Percentiles rank a stretch among this genome's conserved stretches.
phyloP scores from a whole-genome alignment of 768 basidiomycete genomes.

The Suillus brevipes region DNA sequence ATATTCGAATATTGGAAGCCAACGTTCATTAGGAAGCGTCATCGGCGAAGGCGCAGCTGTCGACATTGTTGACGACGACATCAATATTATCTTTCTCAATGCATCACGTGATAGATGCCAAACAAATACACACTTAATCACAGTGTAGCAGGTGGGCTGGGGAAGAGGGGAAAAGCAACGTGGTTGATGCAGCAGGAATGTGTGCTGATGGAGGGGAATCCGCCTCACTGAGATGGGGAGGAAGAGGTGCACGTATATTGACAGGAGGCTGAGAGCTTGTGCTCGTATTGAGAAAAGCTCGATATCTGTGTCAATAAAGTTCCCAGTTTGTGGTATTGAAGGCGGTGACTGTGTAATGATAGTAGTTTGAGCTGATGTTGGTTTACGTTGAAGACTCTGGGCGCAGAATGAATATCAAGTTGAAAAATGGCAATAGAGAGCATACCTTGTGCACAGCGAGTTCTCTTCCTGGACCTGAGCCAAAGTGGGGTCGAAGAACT shows the following conservation, averaged over 20 bases:
- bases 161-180: slow-evolving; percentile 15
- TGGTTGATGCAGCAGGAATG: slow-evolving; percentile 19
- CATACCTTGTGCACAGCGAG: slow-evolving; percentile 73
- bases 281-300: slow-evolving; percentile 13
- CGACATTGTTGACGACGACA: too few relatives aligned
- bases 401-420: not conserved
- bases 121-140: too few relatives aligned
- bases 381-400: slow-evolving; percentile 39
- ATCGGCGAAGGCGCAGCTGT: not conserved
- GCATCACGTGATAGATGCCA: too few relatives aligned
- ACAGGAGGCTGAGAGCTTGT: slow-evolving; percentile 6
- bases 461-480: slow-evolving; percentile 85
- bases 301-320: slow-evolving; percentile 12
- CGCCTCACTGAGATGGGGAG: slow-evolving; percentile 24
- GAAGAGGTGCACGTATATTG: slow-evolving; percentile 17
- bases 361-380: slow-evolving; percentile 19
- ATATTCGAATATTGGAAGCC: slow-evolving; percentile 39
- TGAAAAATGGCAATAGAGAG: not conserved
- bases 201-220: slow-evolving; percentile 27
- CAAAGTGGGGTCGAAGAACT: slow-evolving; percentile 88
- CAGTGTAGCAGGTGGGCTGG: not conserved
- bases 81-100: too few relatives aligned
- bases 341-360: slow-evolving; percentile 10
- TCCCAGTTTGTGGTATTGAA: slow-evolving; percentile 4
- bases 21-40: slow-evolving; percentile 37